Evolutionary conservation across 2,329 filamentous ascomycete genomes (phyloP).

Genomic region (Byssothecium circinans): DNA sequence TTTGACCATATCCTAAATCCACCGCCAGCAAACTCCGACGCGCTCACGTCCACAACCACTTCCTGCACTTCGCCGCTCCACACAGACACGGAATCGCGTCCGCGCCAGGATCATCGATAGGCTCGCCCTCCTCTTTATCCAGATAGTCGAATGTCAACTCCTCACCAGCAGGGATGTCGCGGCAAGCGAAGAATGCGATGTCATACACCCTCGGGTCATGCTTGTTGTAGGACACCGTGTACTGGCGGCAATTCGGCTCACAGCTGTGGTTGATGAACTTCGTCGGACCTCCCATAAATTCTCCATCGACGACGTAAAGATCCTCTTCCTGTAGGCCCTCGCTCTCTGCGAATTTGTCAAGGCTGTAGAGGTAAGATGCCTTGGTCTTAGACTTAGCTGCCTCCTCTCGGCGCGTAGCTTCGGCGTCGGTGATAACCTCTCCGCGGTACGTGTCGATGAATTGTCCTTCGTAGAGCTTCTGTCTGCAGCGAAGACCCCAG

Average conservation of each 20-base stretch:
- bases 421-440: slow-evolving; percentile 52
- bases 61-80: slow-evolving; percentile 66
- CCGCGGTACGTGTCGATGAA: slow-evolving; percentile 82
- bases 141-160: slow-evolving; percentile 83
- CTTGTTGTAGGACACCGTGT: slow-evolving; percentile 76
- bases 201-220: slow-evolving; percentile 75
- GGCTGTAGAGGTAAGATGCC: slow-evolving; percentile 75
- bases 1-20: too few relatives aligned
- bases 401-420: slow-evolving; percentile 67
- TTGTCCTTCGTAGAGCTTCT: slow-evolving; percentile 69
- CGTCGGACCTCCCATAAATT: slow-evolving; percentile 76
- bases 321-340: slow-evolving; percentile 50
- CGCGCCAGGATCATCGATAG: slow-evolving; percentile 49
- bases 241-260: slow-evolving; percentile 76
- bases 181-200: slow-evolving; percentile 72
- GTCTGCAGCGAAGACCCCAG: slow-evolving; percentile 72
- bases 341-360: slow-evolving; percentile 77
- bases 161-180: slow-evolving; percentile 64
- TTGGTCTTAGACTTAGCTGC: slow-evolving; percentile 60
- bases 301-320: slow-evolving; percentile 61
- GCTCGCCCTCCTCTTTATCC: slow-evolving; percentile 58
- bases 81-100: slow-evolving; percentile 54
- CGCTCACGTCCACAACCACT: slow-evolving; percentile 62
- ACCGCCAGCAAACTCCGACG: too few relatives aligned
- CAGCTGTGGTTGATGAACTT: slow-evolving; percentile 85